Base-by-base conservation (phyloP, 345 rosid species). In the Arabis alpina region DNA sequence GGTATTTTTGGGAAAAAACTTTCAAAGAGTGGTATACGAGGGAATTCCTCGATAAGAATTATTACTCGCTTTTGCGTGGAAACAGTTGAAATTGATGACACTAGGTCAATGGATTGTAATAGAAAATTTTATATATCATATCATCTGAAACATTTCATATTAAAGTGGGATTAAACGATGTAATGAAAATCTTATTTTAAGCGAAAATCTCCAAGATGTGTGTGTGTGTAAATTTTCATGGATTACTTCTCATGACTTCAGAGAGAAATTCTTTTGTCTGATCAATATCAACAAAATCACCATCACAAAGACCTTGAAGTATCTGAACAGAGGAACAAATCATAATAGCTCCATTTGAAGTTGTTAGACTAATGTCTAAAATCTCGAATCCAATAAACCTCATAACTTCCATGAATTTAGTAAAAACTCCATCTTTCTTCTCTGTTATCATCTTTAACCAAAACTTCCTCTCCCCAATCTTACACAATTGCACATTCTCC, bases 401-500 rank as follows among this genome's bases (percentile, higher is more conserved):
- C 79, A 88, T 73, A 58, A 80, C 82, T 60, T 91, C 96, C 63
- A 89, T 53, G 75, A 88, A 68, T 69, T 71, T 82, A 8, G 87
- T 78, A 79, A 94, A 83, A n/a, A 80, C 67, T 9, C 92, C 86
- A 40, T 12, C 57, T 75, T 64, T 88, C 77, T 87, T 88, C 82
- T 76, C 83, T 25, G 81, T 51, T 19, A 76, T 39, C 15, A 94
- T 84, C 87, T 86, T 94, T 41, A 91, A 82, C 95, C 92, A 84
- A 34, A 80, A 72, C 76, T 82, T 89, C 14, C 79, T 76, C 58
- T 79, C 87, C 50, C 82, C 83, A 7, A 88, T 77, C 3, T 54
- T 58, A 51, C 64, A 77, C 72, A 94, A 87, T 62, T 79, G 57
- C 72, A 89, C 89, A 63, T 84, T 79, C 70, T 89, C 90, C 95